Conservation (phyloP, 108 stramenopile genomes). For the Cyclotella baltica region DNA sequence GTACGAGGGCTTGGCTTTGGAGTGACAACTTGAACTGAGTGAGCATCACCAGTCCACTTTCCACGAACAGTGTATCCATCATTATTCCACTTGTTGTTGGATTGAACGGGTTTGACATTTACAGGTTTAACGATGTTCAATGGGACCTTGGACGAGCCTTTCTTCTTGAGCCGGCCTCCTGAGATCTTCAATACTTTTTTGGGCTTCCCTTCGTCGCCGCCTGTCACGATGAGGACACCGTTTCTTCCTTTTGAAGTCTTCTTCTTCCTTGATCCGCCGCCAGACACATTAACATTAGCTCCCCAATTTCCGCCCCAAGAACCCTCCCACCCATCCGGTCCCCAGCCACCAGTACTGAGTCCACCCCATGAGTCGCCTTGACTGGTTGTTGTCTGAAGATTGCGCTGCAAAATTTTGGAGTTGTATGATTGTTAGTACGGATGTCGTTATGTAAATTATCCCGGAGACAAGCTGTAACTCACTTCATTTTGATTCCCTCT, state of each 20-base stretch:
- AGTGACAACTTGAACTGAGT: background rate
- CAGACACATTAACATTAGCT: background rate
- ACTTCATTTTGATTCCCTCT: conserved; percentile 7
- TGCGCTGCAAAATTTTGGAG: background rate
- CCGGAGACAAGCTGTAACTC: background rate
- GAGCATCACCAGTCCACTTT: conserved; percentile 15
- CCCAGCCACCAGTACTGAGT: conserved; percentile 15
- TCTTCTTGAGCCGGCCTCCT: background rate
- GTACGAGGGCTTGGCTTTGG: background rate
- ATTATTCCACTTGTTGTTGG: background rate
- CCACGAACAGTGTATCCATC: conserved; percentile 8
- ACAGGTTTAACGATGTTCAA: background rate
- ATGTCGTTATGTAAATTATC: background rate
- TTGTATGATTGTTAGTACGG: background rate
- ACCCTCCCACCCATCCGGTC: conserved; percentile 11
- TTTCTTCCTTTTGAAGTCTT: background rate
- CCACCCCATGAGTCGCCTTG: conserved; percentile 3
- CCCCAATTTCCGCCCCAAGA: background rate
- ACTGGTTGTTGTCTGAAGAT: background rate
- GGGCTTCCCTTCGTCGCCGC: no score
- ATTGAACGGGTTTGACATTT: no score
- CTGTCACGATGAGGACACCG: background rate
- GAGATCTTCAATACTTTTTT: no score
- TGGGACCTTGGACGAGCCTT: background rate
- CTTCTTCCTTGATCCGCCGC: background rate